phyloP scores from a whole-genome alignment of 2,329 filamentous ascomycete species.

The Emericellopsis atlantica region DNA sequence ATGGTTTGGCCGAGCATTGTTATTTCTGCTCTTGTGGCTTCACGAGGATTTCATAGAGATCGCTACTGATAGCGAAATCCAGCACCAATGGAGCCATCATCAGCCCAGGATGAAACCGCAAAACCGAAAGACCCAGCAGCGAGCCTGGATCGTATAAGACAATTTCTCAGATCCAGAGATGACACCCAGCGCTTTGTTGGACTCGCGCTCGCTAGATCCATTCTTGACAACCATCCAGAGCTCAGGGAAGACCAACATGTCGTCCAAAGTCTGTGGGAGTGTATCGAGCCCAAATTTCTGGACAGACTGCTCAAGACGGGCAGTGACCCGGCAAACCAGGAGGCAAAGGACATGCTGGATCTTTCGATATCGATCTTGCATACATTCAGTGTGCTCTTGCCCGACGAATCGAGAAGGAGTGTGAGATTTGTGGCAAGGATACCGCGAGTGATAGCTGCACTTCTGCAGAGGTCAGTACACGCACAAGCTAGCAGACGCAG shows the following conservation, averaged over 20 bases:
- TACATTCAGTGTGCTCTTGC: constrained; percentile 45
- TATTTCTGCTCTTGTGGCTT: too few species aligned
- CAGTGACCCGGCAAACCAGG: constrained; percentile 23
- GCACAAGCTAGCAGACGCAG: neutral
- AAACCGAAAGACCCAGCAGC: constrained; percentile 1
- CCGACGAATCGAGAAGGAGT: constrained; percentile 28
- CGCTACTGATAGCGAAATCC: too few species aligned
- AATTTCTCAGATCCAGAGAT: constrained; percentile 44
- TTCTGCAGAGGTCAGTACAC: constrained; percentile 37
- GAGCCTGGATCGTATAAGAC: constrained; percentile 33
- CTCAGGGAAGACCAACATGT: constrained; percentile 32
- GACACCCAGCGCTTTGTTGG: constrained; percentile 60
- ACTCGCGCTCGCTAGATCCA: constrained; percentile 51
- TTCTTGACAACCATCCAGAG: constrained; percentile 47
- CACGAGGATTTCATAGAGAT: too few species aligned
- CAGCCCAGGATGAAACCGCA: neutral
- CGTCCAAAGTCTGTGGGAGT: constrained; percentile 42
- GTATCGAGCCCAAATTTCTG: constrained; percentile 49
- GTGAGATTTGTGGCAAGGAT: constrained; percentile 38
- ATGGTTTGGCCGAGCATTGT: too few species aligned
- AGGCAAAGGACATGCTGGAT: constrained; percentile 48
- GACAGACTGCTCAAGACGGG: constrained; percentile 49
- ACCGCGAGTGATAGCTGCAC: constrained; percentile 36
- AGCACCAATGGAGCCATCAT: too few species aligned
- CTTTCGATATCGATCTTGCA: constrained; percentile 51